Conservation (phyloP, 805 yeast species). For the Ascoidea asiatica region DNA sequence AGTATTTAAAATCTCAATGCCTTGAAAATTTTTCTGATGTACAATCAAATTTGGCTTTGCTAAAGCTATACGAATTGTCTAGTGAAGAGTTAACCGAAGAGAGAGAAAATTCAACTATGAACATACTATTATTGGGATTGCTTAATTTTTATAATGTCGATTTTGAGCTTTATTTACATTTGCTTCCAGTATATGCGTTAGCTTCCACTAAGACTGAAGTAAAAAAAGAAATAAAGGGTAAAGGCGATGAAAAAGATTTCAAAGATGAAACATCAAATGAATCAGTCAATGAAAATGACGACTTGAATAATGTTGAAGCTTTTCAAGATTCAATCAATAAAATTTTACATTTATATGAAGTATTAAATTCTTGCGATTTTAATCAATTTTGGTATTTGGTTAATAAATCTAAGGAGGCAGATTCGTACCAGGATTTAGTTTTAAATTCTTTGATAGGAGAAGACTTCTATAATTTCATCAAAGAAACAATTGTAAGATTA, state of each 20-base stretch:
- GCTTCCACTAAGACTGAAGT: constrained; percentile 1
- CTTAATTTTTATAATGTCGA: constrained; percentile 26
- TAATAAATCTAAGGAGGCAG: constrained; percentile 6
- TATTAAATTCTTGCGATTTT: constrained; percentile 8
- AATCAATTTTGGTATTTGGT: constrained; percentile 5
- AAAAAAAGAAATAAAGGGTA: too few relatives aligned
- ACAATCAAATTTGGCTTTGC: constrained; percentile 30
- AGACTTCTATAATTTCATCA: constrained; percentile 5
- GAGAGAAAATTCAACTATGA: constrained; percentile 24
- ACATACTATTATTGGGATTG: constrained; percentile 26
- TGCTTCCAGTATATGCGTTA: constrained; percentile 21
- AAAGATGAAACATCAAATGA: constrained; percentile 3
- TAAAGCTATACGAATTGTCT: constrained; percentile 26
- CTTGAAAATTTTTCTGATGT: constrained; percentile 22
- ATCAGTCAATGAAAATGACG: neutral
- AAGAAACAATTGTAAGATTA: constrained; percentile 5
- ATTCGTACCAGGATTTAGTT: constrained; percentile 8
- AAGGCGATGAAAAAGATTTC: neutral
- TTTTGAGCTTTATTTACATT: constrained; percentile 28
- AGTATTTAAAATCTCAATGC: constrained; percentile 28
- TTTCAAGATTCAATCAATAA: constrained; percentile 6
- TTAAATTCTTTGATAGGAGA: constrained; percentile 6
- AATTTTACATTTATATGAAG: constrained; percentile 6
- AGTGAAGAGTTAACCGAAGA: constrained; percentile 20
- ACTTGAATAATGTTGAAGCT: neutral